Evolutionary conservation across 139 green algal species (phyloP).

Genomic region (Chlorella vulgaris): DNA sequence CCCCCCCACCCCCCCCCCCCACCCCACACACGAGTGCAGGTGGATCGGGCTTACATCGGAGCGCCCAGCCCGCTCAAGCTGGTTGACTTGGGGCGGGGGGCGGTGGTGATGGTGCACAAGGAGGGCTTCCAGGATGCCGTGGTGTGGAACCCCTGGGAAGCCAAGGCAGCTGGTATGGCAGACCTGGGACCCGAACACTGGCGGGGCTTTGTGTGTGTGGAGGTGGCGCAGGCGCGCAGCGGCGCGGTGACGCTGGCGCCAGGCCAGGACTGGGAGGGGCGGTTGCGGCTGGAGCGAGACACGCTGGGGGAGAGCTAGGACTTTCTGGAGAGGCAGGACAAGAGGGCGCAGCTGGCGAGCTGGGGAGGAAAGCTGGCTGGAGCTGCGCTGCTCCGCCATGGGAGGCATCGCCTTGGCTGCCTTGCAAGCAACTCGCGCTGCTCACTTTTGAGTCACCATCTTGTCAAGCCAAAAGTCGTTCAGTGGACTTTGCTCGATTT

Average conservation of each 20-base stretch:
- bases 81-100: background rate
- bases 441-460: too few species aligned
- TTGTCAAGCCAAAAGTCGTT: too few species aligned
- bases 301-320: slow-evolving; percentile 8
- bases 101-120: slow-evolving; percentile 29
- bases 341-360: background rate
- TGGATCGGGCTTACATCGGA: slow-evolving; percentile 80
- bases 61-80: slow-evolving; percentile 62
- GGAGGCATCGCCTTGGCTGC: too few species aligned
- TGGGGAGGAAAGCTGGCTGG: too few species aligned
- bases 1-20: too few species aligned
- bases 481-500: too few species aligned
- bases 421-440: too few species aligned
- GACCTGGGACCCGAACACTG: slow-evolving; percentile 43
- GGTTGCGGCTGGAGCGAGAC: background rate
- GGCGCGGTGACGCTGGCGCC: slow-evolving; percentile 15
- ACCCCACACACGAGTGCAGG: slow-evolving; percentile 8
- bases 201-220: slow-evolving; percentile 39
- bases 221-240: slow-evolving; percentile 38
- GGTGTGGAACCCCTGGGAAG: slow-evolving; percentile 37
- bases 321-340: background rate
- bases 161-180: slow-evolving; percentile 25
- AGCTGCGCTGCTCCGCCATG: too few species aligned
- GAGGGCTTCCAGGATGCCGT: slow-evolving; percentile 35
- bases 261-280: slow-evolving; percentile 13